A percentile compares a stretch with the other conserved stretches of the same genome.
These are phyloP conservation scores for Coniochaeta hoffmannii DNA, from an alignment of 2,329 filamentous ascomycete genomes.

Conservation along the genomic window DNA sequence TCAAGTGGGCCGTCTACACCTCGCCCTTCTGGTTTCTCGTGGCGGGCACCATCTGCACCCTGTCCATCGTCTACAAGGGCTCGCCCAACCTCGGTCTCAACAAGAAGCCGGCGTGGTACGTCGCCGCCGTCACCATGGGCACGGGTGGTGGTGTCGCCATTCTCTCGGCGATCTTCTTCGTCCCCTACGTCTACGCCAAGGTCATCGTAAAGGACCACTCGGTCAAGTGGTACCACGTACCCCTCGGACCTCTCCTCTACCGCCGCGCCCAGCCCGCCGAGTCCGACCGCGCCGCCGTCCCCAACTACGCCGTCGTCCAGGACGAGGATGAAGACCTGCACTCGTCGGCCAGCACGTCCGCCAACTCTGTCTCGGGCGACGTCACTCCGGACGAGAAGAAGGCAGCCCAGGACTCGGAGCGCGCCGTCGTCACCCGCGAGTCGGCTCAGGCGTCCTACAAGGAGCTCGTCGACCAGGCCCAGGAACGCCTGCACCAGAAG, in stretches of 20 bases:
- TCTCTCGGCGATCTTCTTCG: slow-evolving; percentile 62
- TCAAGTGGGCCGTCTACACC: slow-evolving; percentile 65
- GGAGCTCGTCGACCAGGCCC: slow-evolving; percentile 48
- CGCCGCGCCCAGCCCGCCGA: slow-evolving; percentile 47
- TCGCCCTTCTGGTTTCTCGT: slow-evolving; percentile 74
- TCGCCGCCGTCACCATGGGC: slow-evolving; percentile 59
- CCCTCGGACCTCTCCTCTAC: slow-evolving; percentile 57
- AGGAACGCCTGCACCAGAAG: slow-evolving; percentile 52
- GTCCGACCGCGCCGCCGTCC: slow-evolving; percentile 52
- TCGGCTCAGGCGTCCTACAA: slow-evolving; percentile 50
- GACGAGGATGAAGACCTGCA: slow-evolving; percentile 44
- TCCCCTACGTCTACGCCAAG: slow-evolving; percentile 60
- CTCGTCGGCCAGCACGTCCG: slow-evolving; percentile 26
- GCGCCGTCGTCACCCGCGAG: slow-evolving; percentile 37
- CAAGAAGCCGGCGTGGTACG: slow-evolving; percentile 61
- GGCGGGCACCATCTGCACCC: slow-evolving; percentile 64
- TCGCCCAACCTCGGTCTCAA: slow-evolving; percentile 59
- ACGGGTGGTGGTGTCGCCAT: slow-evolving; percentile 51
- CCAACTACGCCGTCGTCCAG: slow-evolving; percentile 73
- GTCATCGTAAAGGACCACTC: slow-evolving; percentile 62
- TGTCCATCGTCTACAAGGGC: slow-evolving; percentile 77
- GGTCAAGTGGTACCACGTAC: slow-evolving; percentile 55
- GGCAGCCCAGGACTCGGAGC: slow-evolving; percentile 28
- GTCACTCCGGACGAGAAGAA: slow-evolving; percentile 34
- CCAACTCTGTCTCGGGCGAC: slow-evolving; percentile 24